Base-by-base conservation (phyloP, 441 rosid genomes). In the Macaranga tanarius region DNA sequence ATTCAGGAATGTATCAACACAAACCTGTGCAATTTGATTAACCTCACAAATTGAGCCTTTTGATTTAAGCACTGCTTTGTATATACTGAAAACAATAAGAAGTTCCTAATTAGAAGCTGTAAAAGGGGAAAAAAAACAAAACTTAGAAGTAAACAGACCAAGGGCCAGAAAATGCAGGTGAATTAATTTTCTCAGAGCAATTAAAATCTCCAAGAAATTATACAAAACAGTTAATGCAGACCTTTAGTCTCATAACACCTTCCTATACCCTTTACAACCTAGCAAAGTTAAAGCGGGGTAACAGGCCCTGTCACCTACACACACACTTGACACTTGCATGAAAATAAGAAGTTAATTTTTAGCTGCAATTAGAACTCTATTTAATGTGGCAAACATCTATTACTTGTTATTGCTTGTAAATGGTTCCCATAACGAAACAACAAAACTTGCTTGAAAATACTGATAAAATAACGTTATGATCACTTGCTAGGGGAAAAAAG, bases 1-100 rank as follows among this genome's bases (percentile, higher is more conserved):
- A 73, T 74, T 60, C 70, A 62, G 76, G 71, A 50, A 63, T 68
- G 70, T 74, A 56, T 58, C 52, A 74, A 52, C 64, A 86, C 91
- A 80, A 74, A 95, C 99, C 99, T 95, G 99, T 22, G 96, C 96
- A 80, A 91, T 89, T 86, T 95, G 97, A 81, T 95, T 92, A 79
- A 91, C 88, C 83, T 91, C 93, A 62, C 73, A 85, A 77, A 95
- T 89, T 13, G 91, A 90, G 79, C 96, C 85, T 79, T 86, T 95
- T 42, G 96, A 91, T 87, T 95, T 95, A 66, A 88, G 90, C 65
- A 86, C 92, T 66, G 97, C 87, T 88, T 82, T 95, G 76, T 87
- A 90, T 66, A 95, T 87, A 74, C 99, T 95, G 90, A 79, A 79
- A 71, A 65, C 71, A 80, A 79, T 23, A 70, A 71, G 57, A 83